phyloP scores from a whole-genome alignment of 1,284 basidiomycete genomes.

The Athelia sp. region DNA sequence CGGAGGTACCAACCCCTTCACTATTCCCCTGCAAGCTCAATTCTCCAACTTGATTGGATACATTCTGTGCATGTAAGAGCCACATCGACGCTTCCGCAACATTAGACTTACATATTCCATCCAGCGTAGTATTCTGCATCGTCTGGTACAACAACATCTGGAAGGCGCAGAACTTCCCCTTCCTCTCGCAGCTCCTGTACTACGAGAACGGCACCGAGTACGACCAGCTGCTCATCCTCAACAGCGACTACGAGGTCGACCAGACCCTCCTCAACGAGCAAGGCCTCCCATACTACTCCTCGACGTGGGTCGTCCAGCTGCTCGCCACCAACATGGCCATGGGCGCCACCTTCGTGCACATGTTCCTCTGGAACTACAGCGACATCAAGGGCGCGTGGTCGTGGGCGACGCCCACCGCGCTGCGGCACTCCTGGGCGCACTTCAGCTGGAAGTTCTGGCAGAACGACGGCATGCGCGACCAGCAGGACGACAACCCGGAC shows the following conservation, averaged over 20 bases:
- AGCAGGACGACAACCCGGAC: conserved; percentile 19
- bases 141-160: conserved; percentile 44
- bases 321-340: no score
- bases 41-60: no score
- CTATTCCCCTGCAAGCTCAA: conserved; percentile 39
- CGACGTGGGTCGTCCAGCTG: no score
- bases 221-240: conserved; percentile 41
- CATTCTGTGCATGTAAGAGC: conserved; percentile 42
- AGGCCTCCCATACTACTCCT: conserved; percentile 34
- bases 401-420: conserved; percentile 31
- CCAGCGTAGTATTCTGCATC: conserved; percentile 34
- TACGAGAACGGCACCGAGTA: conserved; percentile 45
- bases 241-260: conserved; percentile 43
- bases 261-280: conserved; percentile 34
- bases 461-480: conserved; percentile 28
- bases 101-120: no score
- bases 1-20: conserved; percentile 39
- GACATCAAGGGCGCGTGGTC: conserved; percentile 39
- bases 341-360: no score
- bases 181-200: no score
- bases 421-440: conserved; percentile 24
- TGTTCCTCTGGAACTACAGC: no score
- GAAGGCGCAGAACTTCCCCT: conserved; percentile 41
- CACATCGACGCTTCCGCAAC: no score
- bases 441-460: conserved; percentile 40